These are phyloP conservation scores for Dactylellina cionopaga DNA, from an alignment of 2,329 filamentous ascomycete genomes.

Conservation along the genomic window DNA sequence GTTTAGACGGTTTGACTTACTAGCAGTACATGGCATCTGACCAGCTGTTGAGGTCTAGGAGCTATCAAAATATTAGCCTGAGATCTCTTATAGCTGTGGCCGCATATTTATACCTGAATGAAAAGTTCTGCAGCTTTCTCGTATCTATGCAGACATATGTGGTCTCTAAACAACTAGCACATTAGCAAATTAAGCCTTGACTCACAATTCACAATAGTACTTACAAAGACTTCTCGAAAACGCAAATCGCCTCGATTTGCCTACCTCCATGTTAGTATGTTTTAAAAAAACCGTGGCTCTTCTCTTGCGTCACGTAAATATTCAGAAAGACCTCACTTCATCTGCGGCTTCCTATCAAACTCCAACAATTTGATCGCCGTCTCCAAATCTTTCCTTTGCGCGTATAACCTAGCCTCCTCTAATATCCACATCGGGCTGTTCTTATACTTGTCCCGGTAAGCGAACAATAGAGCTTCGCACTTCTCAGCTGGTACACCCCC, in stretches of 20 bases:
- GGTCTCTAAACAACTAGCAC: slow-evolving; percentile 61
- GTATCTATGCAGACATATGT: slow-evolving; percentile 83
- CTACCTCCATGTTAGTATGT: slow-evolving; percentile 35
- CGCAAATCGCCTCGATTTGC: slow-evolving; percentile 84
- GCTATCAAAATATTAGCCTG: too few species aligned
- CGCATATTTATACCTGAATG: slow-evolving; percentile 65
- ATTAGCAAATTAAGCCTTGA: slow-evolving; percentile 17
- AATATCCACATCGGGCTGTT: slow-evolving; percentile 85
- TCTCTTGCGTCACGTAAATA: too few species aligned
- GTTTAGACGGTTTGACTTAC: slow-evolving; percentile 34
- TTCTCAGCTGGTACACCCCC: slow-evolving; percentile 76
- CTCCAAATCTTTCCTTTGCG: slow-evolving; percentile 73
- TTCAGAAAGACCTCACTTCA: slow-evolving; percentile 66
- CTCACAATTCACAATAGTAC: slow-evolving; percentile 1
- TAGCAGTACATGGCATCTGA: slow-evolving; percentile 89
- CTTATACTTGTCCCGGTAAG: slow-evolving; percentile 82
- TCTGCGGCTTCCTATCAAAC: slow-evolving; percentile 71
- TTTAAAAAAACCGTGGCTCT: not conserved
- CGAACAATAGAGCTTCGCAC: slow-evolving; percentile 73
- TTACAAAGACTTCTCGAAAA: slow-evolving; percentile 80
- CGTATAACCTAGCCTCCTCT: slow-evolving; percentile 82
- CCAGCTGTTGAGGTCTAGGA: slow-evolving; percentile 87
- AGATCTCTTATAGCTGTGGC: too few species aligned
- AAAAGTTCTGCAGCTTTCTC: slow-evolving; percentile 78
- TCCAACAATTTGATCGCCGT: slow-evolving; percentile 74